These are phyloP conservation scores for Aspergillus pseudoviridinutans DNA, from an alignment of 2,329 filamentous ascomycete species.

Conservation along the genomic window DNA sequence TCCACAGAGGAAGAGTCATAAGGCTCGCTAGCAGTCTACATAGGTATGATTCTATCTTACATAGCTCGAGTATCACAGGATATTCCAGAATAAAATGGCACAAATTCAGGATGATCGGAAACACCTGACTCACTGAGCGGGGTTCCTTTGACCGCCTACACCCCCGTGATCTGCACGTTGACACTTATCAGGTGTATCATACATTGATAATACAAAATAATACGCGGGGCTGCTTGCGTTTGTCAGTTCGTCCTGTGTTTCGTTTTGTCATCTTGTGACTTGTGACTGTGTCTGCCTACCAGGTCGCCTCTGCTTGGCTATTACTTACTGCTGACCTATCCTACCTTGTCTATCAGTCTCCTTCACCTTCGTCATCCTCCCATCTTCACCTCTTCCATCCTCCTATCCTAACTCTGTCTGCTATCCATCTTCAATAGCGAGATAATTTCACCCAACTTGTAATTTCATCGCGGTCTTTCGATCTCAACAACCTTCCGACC, in stretches of 20 bases:
- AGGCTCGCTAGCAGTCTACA: not conserved
- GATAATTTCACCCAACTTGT: slow-evolving; percentile 9
- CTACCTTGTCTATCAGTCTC: slow-evolving; percentile 24
- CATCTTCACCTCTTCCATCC: slow-evolving; percentile 14
- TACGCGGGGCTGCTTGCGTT: slow-evolving; percentile 23
- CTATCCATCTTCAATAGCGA: slow-evolving; percentile 4
- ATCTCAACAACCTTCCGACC: slow-evolving; percentile 12
- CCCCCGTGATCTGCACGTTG: slow-evolving; percentile 15
- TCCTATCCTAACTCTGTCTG: not conserved
- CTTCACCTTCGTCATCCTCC: slow-evolving; percentile 23
- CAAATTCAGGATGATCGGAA: not conserved
- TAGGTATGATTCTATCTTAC: too few species aligned
- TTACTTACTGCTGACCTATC: slow-evolving; percentile 18
- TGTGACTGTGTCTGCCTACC: slow-evolving; percentile 4
- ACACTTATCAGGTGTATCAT: slow-evolving; percentile 16
- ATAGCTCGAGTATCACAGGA: too few species aligned
- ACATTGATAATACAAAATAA: slow-evolving; percentile 13
- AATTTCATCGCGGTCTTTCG: slow-evolving; percentile 12
- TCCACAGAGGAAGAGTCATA: not conserved
- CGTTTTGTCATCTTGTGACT: slow-evolving; percentile 13
- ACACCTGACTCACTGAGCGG: slow-evolving; percentile 20
- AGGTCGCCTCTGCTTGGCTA: not conserved
- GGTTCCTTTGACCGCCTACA: slow-evolving; percentile 21
- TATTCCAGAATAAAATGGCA: too few species aligned
- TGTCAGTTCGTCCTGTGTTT: slow-evolving; percentile 11